phyloP scores from a whole-genome alignment of 2,329 filamentous ascomycete species.

The Aspergillus spinulosporus region DNA sequence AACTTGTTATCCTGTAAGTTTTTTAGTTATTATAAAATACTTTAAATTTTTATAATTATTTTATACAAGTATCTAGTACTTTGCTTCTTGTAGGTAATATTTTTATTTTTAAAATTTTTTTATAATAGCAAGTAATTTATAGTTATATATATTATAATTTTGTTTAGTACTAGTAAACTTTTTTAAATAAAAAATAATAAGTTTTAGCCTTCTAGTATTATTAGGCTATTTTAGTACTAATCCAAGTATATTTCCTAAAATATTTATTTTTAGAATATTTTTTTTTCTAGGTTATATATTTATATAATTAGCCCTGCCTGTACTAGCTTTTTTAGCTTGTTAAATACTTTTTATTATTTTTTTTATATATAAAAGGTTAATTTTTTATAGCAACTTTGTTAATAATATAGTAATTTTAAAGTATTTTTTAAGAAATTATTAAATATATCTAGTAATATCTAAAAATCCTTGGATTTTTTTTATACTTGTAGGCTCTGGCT shows the following conservation, averaged over 20 bases:
- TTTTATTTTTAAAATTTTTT: not conserved
- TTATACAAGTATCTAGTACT: not conserved
- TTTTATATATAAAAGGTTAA: not conserved
- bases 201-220: not conserved
- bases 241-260: not conserved
- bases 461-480: not conserved
- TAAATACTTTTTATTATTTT: not conserved
- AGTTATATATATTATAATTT: not conserved
- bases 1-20: not conserved
- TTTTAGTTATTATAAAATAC: not conserved
- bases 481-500: not conserved
- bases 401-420: not conserved
- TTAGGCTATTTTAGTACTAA: not conserved
- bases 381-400: not conserved
- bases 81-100: not conserved
- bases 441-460: not conserved
- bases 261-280: not conserved
- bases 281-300: not conserved
- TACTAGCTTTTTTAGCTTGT: not conserved
- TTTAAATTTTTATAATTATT: not conserved
- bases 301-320: not conserved
- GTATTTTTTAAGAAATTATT: not conserved
- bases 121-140: not conserved
- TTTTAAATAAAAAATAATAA: too few species aligned
- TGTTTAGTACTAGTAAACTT: too few species aligned